Evolutionary conservation across 2,329 filamentous ascomycete genomes (phyloP).

Genomic region (Coniochaeta sp.): DNA sequence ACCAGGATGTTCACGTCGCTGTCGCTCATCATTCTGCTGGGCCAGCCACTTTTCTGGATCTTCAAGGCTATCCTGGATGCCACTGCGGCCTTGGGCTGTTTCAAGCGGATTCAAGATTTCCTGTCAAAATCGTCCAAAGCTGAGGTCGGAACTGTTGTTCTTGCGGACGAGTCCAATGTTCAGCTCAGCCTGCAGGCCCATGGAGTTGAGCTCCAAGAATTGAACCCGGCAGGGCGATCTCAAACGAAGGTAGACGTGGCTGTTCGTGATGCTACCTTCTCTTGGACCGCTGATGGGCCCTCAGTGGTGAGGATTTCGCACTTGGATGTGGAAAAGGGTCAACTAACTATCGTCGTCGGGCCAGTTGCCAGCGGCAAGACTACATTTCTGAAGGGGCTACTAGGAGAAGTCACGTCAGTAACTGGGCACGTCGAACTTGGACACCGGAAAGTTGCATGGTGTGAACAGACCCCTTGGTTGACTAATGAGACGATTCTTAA

Average conservation of each 20-base stretch:
- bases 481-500: conserved; percentile 9
- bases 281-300: background rate
- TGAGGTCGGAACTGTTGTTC: background rate
- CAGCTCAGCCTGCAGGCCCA: background rate
- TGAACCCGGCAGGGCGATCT: background rate
- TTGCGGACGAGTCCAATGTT: background rate
- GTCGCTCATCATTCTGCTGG: background rate
- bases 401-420: conserved; percentile 12
- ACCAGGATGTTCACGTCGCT: background rate
- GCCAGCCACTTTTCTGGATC: background rate
- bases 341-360: conserved; percentile 9
- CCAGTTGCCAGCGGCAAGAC: conserved; percentile 17
- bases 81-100: background rate
- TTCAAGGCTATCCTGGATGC: background rate
- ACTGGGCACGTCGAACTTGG: background rate
- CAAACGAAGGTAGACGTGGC: background rate
- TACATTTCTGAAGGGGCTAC: conserved; percentile 11
- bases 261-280: background rate
- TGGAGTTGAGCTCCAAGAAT: background rate
- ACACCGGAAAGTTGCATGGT: conserved; percentile 9
- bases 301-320: background rate
- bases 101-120: background rate
- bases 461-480: conserved; percentile 15
- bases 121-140: background rate
- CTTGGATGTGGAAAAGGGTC: background rate